Base-by-base conservation (phyloP, 2,329 filamentous ascomycete species). In the Drechslerella dactyloides region DNA sequence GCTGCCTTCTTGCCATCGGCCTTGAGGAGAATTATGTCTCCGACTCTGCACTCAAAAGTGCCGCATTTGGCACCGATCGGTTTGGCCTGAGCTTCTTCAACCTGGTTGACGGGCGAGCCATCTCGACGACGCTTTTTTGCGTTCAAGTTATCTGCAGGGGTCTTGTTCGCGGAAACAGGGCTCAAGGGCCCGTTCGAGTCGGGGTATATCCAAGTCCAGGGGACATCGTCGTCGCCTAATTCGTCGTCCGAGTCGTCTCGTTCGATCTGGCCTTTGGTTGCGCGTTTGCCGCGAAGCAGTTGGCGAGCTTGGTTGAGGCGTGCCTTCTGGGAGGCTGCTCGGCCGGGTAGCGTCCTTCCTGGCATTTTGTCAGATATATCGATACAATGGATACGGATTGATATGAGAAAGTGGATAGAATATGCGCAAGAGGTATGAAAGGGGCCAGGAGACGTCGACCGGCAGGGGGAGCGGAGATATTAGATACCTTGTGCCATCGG, bases 211-310 rank as follows among this genome's bases (percentile, higher is more conserved):
- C 90, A 93, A 80, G 91, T 85, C 90, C 90, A 94, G 0, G 88
- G 85, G 51, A 84, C 81, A 76, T 91, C 89, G 55, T 90, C 87
- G 37, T 85, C 82, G 27, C 87, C 89, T 23, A 96, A 85, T 79
- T 96, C 93, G 79, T 96, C 92, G 78, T 96, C 92, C 0, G 91
- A 96, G 78, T 96, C 89, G 73, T 94, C 90, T 76, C 89, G 84
- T 5, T 82, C 80, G 10, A 92, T 83, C 30, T 88, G 89, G 51
- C 86, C 85, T 75, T 79, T 86, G 70, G 80, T 27, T 10, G 66
- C 13, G 27, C 59, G 63, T 50, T 70, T 53, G 37, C 68, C 68
- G 42, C 62, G 84, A 68, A 88, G 82, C 77, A 76, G 73, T 5
- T 81, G 80, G 50, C 82, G 80, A 27, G 83, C 83, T 61, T 82